Evolutionary conservation across 2,329 filamentous ascomycete genomes (phyloP).

Genomic region (Pleoardoris graminearum): DNA sequence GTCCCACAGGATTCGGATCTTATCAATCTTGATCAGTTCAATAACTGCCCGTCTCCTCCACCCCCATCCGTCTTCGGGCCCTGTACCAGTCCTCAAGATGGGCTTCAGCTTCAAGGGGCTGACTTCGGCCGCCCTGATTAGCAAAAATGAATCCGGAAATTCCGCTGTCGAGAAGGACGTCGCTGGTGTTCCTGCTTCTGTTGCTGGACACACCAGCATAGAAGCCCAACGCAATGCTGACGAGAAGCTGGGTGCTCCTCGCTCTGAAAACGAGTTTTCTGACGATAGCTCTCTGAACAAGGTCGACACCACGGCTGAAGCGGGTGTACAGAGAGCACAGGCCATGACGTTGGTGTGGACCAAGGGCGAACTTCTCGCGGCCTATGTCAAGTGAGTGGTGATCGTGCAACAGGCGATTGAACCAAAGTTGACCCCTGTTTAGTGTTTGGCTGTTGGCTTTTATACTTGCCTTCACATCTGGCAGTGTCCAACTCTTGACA

Average conservation of each 20-base stretch:
- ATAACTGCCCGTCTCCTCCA: slow-evolving; percentile 7
- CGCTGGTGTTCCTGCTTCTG: slow-evolving; percentile 32
- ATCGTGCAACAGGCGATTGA: background rate
- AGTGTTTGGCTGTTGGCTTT: slow-evolving; percentile 49
- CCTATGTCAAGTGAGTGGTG: slow-evolving; percentile 33
- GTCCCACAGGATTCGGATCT: slow-evolving; percentile 23
- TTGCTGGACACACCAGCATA: slow-evolving; percentile 35
- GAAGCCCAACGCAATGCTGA: slow-evolving; percentile 22
- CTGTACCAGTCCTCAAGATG: slow-evolving; percentile 23
- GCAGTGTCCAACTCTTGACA: slow-evolving; percentile 46
- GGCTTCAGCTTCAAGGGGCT: slow-evolving; percentile 39
- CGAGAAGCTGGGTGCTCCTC: slow-evolving; percentile 34
- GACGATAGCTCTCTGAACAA: slow-evolving; percentile 36
- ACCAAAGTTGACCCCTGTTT: slow-evolving; percentile 14
- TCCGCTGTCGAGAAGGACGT: slow-evolving; percentile 29
- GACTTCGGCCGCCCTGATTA: slow-evolving; percentile 31
- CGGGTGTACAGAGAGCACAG: slow-evolving; percentile 35
- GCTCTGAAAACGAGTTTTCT: slow-evolving; percentile 12
- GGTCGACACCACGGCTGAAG: slow-evolving; percentile 34
- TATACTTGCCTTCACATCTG: slow-evolving; percentile 53
- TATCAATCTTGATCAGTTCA: slow-evolving; percentile 28
- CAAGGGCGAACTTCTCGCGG: slow-evolving; percentile 30
- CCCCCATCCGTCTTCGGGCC: background rate
- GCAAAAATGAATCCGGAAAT: slow-evolving; percentile 17
- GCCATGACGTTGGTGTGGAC: slow-evolving; percentile 35